Conservation (phyloP, 108 stramenopile species). For the Epithemia pelagica region DNA sequence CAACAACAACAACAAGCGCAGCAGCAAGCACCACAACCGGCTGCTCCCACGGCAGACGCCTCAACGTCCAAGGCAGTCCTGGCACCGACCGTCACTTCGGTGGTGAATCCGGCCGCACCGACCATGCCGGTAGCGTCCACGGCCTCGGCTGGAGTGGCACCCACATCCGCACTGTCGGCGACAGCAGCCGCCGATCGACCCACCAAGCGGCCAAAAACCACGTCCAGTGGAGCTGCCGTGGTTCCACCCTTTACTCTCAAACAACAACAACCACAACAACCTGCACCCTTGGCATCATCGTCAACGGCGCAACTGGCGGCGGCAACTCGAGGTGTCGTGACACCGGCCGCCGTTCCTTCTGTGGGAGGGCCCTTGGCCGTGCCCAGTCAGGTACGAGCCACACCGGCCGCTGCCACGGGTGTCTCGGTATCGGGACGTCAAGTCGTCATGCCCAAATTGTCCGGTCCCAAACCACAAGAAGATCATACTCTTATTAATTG, state of each 20-base stretch:
- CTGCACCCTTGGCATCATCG: not conserved
- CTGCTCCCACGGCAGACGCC: constrained; percentile 7
- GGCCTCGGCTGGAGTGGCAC: not conserved
- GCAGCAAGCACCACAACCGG: constrained; percentile 7
- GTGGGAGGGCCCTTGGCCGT: not conserved
- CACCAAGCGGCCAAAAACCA: constrained; percentile 4
- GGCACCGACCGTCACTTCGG: constrained; percentile 7
- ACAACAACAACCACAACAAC: constrained; percentile 26
- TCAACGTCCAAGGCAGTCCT: not conserved
- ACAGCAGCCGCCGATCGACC: constrained; percentile 1
- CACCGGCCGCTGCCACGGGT: constrained; percentile 31
- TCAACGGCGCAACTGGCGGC: too few species aligned
- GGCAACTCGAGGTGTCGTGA: constrained; percentile 1
- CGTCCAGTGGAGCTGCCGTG: not conserved
- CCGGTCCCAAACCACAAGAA: constrained; percentile 87
- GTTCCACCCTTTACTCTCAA: constrained; percentile 14
- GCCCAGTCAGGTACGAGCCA: constrained; percentile 1
- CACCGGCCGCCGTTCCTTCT: not conserved
- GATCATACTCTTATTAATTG: constrained; percentile 93
- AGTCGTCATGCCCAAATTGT: constrained; percentile 53
- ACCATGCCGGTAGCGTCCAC: constrained; percentile 2
- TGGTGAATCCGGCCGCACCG: not conserved
- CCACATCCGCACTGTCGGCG: not conserved
- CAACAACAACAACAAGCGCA: too few species aligned
- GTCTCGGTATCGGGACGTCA: constrained; percentile 64